Evolutionary conservation across 1,139 yeast species (phyloP).

Genomic region (Lodderomyces pseudojiufengensis): DNA sequence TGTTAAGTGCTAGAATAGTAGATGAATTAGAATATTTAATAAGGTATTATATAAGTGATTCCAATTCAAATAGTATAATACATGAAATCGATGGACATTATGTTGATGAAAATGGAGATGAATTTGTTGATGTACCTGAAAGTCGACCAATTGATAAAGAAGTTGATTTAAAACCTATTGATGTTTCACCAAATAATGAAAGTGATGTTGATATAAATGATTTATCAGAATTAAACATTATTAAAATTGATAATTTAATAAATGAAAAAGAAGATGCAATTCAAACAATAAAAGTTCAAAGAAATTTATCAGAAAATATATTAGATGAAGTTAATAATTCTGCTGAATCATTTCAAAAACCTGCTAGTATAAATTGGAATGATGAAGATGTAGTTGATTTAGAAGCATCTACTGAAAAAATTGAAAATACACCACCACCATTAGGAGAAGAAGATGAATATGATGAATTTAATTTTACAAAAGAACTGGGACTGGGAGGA

Average conservation of each 20-base stretch:
- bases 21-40: conserved; percentile 61
- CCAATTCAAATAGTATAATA: conserved; percentile 19
- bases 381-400: conserved; percentile 33
- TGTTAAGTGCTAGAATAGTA: conserved; percentile 73
- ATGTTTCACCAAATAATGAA: conserved; percentile 8
- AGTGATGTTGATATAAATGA: conserved; percentile 33
- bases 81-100: conserved; percentile 20
- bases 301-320: conserved; percentile 9
- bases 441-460: conserved; percentile 10
- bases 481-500: conserved; percentile 3
- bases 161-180: conserved; percentile 9
- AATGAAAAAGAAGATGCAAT: conserved; percentile 20
- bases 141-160: conserved; percentile 4
- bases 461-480: conserved; percentile 10
- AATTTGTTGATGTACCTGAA: conserved; percentile 14
- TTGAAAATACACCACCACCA: conserved; percentile 3
- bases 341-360: conserved; percentile 41
- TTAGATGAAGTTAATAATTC: conserved; percentile 18
- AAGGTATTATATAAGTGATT: conserved; percentile 30
- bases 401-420: conserved; percentile 13
- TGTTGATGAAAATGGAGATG: conserved; percentile 4
- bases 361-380: conserved; percentile 45
- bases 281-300: conserved; percentile 10
- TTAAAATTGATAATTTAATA: conserved; percentile 37
- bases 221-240: conserved; percentile 37